phyloP scores from a whole-genome alignment of 768 basidiomycete genomes.

The Collybiopsis confluens region DNA sequence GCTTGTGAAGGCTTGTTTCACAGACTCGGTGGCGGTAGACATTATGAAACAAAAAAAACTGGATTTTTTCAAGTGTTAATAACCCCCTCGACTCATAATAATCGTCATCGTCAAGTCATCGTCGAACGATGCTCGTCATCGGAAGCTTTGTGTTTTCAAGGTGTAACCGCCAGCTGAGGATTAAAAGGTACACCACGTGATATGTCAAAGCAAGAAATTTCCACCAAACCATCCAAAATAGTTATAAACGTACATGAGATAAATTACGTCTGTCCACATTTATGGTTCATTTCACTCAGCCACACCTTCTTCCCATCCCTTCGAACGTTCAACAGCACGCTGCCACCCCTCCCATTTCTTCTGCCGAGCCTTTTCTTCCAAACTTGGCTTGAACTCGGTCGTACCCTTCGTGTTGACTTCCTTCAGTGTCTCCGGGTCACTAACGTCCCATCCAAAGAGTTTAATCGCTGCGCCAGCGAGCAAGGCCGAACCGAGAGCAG shows the following conservation, averaged over 20 bases:
- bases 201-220: background rate
- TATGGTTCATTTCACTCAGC: constrained; percentile 19
- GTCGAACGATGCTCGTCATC: background rate
- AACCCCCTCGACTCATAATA: background rate
- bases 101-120: background rate
- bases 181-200: too few species aligned
- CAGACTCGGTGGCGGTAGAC: background rate
- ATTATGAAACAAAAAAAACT: background rate
- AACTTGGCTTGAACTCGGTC: constrained; percentile 58
- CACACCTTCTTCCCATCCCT: constrained; percentile 70
- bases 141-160: too few species aligned
- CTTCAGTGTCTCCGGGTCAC: constrained; percentile 72
- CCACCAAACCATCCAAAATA: too few species aligned
- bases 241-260: too few species aligned
- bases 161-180: too few species aligned
- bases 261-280: too few species aligned
- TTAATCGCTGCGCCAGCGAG: constrained; percentile 86
- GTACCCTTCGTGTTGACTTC: constrained; percentile 88
- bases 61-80: too few species aligned
- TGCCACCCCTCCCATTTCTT: constrained; percentile 82
- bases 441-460: constrained; percentile 90
- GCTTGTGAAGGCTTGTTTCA: constrained; percentile 15
- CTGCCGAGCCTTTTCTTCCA: constrained; percentile 50
- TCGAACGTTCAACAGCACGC: constrained; percentile 80
- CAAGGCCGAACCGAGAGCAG: constrained; percentile 91